Conservation (phyloP, 2,329 filamentous ascomycete species). For the Colletotrichum godetiae region DNA sequence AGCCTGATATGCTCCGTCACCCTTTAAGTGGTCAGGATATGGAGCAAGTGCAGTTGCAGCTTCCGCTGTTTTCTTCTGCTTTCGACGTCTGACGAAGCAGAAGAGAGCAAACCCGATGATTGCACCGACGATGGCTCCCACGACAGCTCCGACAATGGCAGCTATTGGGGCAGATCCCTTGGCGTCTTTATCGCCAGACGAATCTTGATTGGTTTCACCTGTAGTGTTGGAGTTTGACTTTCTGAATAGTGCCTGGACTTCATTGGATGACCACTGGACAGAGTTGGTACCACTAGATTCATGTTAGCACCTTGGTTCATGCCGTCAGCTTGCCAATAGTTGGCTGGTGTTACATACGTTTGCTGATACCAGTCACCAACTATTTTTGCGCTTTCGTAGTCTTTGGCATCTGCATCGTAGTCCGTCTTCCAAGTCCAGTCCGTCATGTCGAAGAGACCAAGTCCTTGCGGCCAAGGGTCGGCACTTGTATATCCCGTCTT, state of each 20-base stretch:
- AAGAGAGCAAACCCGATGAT: neutral
- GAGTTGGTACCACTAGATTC: neutral
- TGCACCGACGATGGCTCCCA: constrained; percentile 5
- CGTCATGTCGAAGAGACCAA: constrained; percentile 34
- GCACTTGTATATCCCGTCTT: neutral
- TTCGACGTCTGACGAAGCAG: neutral
- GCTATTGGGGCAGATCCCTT: neutral
- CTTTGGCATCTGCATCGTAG: constrained; percentile 22
- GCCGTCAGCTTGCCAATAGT: neutral
- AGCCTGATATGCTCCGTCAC: neutral
- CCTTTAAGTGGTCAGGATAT: neutral
- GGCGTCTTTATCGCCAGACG: neutral
- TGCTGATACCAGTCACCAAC: constrained; percentile 27
- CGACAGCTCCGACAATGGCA: constrained; percentile 12
- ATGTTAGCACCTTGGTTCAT: neutral
- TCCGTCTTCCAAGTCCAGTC: constrained; percentile 22
- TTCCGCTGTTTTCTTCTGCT: neutral
- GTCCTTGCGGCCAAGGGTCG: constrained; percentile 26
- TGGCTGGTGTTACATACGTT: neutral
- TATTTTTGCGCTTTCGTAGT: constrained; percentile 10
- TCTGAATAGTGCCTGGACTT: constrained; percentile 12
- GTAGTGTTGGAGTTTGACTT: neutral
- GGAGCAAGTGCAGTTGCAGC: neutral
- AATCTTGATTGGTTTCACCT: neutral
- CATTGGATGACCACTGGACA: constrained; percentile 24